Evolutionary conservation across 345 rosid species (phyloP).

Genomic region (Citrus reticulata): DNA sequence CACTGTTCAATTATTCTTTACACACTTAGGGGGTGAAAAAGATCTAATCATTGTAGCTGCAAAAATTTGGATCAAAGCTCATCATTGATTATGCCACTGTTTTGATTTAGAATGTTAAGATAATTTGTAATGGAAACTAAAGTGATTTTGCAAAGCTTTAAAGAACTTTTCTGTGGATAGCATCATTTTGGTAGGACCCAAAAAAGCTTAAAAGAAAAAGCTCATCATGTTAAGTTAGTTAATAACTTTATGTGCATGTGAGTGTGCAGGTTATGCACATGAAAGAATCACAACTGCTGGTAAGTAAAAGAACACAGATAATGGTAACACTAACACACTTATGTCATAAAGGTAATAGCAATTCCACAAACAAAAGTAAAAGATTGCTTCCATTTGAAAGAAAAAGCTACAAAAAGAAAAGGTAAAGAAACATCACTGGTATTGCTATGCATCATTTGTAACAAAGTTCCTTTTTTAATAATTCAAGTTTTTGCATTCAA

Average conservation of each 20-base stretch:
- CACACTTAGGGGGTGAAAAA: background rate
- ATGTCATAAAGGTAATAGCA: constrained; percentile 1
- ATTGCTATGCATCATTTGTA: constrained; percentile 36
- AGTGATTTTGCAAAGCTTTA: background rate
- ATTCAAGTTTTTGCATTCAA: constrained; percentile 23
- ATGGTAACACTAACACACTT: background rate
- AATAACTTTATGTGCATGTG: constrained; percentile 15
- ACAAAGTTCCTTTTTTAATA: constrained; percentile 21
- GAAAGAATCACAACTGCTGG: constrained; percentile 4
- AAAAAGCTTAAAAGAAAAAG: background rate
- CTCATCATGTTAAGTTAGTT: constrained; percentile 1
- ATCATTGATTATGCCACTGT: no score
- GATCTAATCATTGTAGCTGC: background rate
- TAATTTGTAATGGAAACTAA: no score
- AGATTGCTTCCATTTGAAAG: constrained; percentile 17
- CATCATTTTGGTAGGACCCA: constrained; percentile 2
- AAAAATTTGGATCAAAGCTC: background rate
- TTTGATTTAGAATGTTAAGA: no score
- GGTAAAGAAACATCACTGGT: constrained; percentile 28
- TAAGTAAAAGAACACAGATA: background rate
- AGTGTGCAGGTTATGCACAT: constrained; percentile 4
- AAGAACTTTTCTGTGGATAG: background rate
- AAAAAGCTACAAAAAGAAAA: constrained; percentile 6
- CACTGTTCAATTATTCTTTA: background rate
- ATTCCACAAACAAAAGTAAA: constrained; percentile 22